Evolutionary conservation across 106 monocot species (phyloP).

Genomic region (Ottelia alismoides): DNA sequence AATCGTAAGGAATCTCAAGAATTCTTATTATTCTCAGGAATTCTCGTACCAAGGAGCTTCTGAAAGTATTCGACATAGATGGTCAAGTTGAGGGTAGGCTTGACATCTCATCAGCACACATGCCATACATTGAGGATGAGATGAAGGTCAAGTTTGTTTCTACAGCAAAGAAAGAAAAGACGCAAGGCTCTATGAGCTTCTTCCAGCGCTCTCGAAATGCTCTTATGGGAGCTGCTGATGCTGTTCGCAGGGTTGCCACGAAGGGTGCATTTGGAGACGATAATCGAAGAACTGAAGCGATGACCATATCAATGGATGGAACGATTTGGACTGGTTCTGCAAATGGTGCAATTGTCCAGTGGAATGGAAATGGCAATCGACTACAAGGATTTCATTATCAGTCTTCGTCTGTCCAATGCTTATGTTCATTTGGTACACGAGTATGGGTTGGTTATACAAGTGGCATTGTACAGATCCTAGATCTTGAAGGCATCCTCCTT

Average conservation of each 20-base stretch:
- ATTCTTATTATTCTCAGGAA: constrained; percentile 72
- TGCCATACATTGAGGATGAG: constrained; percentile 55
- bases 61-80: constrained; percentile 86
- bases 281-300: constrained; percentile 59
- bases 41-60: constrained; percentile 74
- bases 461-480: constrained; percentile 63
- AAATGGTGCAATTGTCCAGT: constrained; percentile 73
- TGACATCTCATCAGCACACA: constrained; percentile 35
- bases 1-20: too few relatives aligned
- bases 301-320: constrained; percentile 57
- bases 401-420: constrained; percentile 49
- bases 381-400: constrained; percentile 67
- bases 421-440: constrained; percentile 61
- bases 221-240: constrained; percentile 91
- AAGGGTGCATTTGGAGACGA: constrained; percentile 83
- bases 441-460: constrained; percentile 81
- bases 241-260: constrained; percentile 69
- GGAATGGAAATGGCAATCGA: constrained; percentile 91
- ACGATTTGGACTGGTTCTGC: constrained; percentile 81
- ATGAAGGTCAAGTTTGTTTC: constrained; percentile 62
- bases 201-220: constrained; percentile 93
- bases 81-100: constrained; percentile 62
- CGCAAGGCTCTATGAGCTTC: constrained; percentile 67
- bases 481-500: constrained; percentile 72
- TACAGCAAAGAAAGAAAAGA: constrained; percentile 71